Conservation (phyloP, 345 rosid genomes). For the Odontarrhena argentea region DNA sequence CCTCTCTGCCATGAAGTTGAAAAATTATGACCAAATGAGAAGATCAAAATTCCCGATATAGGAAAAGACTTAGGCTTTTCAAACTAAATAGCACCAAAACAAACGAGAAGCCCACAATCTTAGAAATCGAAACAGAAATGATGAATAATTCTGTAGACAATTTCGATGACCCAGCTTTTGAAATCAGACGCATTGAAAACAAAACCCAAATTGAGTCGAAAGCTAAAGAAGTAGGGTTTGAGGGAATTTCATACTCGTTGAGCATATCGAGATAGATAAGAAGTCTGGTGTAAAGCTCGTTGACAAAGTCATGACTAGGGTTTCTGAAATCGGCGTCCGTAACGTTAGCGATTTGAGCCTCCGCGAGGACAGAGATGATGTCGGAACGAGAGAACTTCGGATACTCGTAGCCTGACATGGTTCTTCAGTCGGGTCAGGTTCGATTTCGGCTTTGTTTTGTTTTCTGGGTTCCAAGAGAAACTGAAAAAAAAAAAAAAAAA, state of each 20-base stretch:
- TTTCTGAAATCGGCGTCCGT: slow-evolving; percentile 54
- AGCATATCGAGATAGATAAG: slow-evolving; percentile 67
- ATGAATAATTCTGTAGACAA: neutral
- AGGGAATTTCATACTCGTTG: slow-evolving; percentile 50
- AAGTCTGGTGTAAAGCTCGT: slow-evolving; percentile 64
- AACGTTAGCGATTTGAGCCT: slow-evolving; percentile 58
- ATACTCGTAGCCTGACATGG: slow-evolving; percentile 78
- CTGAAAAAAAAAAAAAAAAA: neutral
- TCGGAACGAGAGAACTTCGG: slow-evolving; percentile 66
- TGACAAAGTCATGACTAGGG: slow-evolving; percentile 55
- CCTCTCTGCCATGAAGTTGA: slow-evolving; percentile 53
- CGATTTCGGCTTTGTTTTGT: neutral
- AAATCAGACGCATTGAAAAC: neutral
- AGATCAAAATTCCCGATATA: slow-evolving; percentile 26
- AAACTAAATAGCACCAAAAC: neutral
- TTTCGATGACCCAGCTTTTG: slow-evolving; percentile 13
- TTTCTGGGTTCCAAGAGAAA: neutral
- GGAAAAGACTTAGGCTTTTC: slow-evolving; percentile 24
- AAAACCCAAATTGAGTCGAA: neutral
- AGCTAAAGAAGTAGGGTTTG: neutral
- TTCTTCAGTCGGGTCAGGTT: neutral
- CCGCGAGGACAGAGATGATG: slow-evolving; percentile 57
- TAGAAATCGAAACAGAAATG: neutral
- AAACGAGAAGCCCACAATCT: neutral
- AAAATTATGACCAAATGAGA: neutral